A percentile compares a stretch with the other conserved stretches of the same genome.
Evolutionary conservation across 2,329 filamentous ascomycete species (phyloP).

Genomic region (Dactylonectria macrodidyma): DNA sequence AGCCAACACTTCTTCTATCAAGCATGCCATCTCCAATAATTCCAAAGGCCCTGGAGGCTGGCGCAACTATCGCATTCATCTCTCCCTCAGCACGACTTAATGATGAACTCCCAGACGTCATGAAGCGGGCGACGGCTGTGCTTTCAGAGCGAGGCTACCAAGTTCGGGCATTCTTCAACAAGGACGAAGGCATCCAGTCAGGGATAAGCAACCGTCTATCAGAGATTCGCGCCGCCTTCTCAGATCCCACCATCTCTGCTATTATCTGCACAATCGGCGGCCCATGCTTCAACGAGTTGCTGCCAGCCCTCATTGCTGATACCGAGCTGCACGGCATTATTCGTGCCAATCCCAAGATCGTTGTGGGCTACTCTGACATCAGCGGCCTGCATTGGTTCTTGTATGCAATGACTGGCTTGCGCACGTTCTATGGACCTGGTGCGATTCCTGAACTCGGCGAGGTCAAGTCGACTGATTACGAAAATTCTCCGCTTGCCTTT

Average conservation of each 20-base stretch:
- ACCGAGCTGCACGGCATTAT: slow-evolving; percentile 52
- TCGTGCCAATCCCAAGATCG: slow-evolving; percentile 56
- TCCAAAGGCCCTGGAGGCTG: slow-evolving; percentile 50
- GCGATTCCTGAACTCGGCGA: slow-evolving; percentile 57
- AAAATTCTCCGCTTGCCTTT: slow-evolving; percentile 50
- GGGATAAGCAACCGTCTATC: slow-evolving; percentile 54
- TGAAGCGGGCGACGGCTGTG: slow-evolving; percentile 50
- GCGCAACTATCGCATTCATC: slow-evolving; percentile 57
- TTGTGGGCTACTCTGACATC: slow-evolving; percentile 61
- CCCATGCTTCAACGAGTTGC: slow-evolving; percentile 56
- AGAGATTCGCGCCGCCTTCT: slow-evolving; percentile 57
- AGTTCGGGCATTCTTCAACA: slow-evolving; percentile 52
- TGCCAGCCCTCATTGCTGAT: slow-evolving; percentile 56
- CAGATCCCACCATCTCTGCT: slow-evolving; percentile 53
- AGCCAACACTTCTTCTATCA: background rate
- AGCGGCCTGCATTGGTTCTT: slow-evolving; percentile 60
- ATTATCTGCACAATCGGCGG: slow-evolving; percentile 60
- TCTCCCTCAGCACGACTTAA: slow-evolving; percentile 59
- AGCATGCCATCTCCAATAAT: slow-evolving; percentile 39
- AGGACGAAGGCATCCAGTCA: slow-evolving; percentile 50
- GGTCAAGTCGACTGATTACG: slow-evolving; percentile 38
- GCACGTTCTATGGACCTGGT: slow-evolving; percentile 61
- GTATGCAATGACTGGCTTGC: slow-evolving; percentile 54
- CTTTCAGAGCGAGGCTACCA: slow-evolving; percentile 53
- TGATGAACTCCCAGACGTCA: slow-evolving; percentile 44